Base-by-base conservation (phyloP, 106 monocot genomes). In the Acorus gramineus region DNA sequence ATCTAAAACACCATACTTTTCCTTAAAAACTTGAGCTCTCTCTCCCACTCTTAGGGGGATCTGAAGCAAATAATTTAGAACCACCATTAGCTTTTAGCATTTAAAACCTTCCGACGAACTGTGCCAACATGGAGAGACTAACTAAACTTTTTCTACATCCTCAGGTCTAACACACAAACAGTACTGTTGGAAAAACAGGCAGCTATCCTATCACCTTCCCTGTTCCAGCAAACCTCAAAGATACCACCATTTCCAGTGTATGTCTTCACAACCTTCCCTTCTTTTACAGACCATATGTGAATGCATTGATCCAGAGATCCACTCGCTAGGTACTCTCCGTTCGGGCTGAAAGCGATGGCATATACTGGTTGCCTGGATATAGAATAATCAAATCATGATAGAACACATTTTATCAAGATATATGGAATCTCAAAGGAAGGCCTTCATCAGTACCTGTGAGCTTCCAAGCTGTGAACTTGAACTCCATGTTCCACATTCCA, bases 141-240 rank as follows among this genome's bases (percentile, higher is more conserved):
- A 28, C 28, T 28, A 28, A 28, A 0, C 28, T 28, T 28, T 28
- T 28, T 28, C 63, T 77, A 96, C 87, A 87, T 84, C 70, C 79
- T 89, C 76, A 99, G 84, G 63, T 99, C 88, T 72, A 92, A 77
- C 7, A 99, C 81, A 13, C 87, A 88, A 2, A 99, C 92, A 0
- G 83, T 92, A 67, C 71, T 89, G 69, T 99, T 89, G 5, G 98
- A 88, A 75, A 99, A 92, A 66, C 88, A 92, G 2, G 92, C 88
- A 0, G 98, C 98, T 66, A 99, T 79, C 77, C 84, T 99, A 64
- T 92, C 81, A 11, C 98, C 98, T 65, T 92, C 89, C 62, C 72
- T 81, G 73, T 99, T 99, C 98, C 98, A 99, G 64, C 88, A 92
- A 42, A 99, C 98, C 78, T 99, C 92, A 42, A 92, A 99, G 57